A percentile compares a stretch with the other conserved stretches of the same genome.
These are phyloP conservation scores for Austropuccinia psidii DNA, from an alignment of 1,284 basidiomycete genomes.

Conservation along the genomic window DNA sequence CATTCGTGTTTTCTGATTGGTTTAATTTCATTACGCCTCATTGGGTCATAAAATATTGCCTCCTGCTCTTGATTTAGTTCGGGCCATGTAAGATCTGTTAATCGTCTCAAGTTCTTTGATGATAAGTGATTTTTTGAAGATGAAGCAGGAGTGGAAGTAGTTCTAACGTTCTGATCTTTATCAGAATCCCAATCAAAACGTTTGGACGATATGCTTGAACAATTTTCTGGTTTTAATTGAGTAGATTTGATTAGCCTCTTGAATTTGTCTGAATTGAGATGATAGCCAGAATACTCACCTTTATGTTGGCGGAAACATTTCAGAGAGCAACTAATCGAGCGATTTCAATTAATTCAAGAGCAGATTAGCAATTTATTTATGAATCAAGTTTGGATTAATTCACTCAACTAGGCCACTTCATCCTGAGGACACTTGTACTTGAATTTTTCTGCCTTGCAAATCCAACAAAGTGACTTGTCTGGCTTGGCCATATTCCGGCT, in stretches of 20 bases:
- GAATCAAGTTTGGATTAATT: too few species aligned
- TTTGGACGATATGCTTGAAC: too few species aligned
- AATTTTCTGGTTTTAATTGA: background rate
- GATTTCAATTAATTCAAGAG: too few species aligned
- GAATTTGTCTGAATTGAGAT: background rate
- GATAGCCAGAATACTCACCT: background rate
- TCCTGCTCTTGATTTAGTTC: background rate
- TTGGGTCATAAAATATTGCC: slow-evolving; percentile 14
- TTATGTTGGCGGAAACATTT: slow-evolving; percentile 12
- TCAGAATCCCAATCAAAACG: too few species aligned
- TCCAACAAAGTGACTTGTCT: background rate
- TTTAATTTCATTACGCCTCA: slow-evolving; percentile 22
- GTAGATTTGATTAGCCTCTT: too few species aligned
- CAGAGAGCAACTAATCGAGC: slow-evolving; percentile 27
- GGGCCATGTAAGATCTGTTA: slow-evolving; percentile 11
- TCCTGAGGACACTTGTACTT: slow-evolving; percentile 28
- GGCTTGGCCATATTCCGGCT: slow-evolving; percentile 7
- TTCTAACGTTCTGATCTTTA: too few species aligned
- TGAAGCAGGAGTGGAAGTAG: background rate
- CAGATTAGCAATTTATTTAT: too few species aligned
- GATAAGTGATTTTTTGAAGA: background rate
- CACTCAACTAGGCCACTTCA: slow-evolving; percentile 20
- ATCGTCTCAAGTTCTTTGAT: background rate
- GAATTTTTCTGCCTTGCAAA: background rate
- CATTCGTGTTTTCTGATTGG: slow-evolving; percentile 28